These are phyloP conservation scores for Viola odorata DNA, from an alignment of 345 rosid genomes.

Conservation along the genomic window DNA sequence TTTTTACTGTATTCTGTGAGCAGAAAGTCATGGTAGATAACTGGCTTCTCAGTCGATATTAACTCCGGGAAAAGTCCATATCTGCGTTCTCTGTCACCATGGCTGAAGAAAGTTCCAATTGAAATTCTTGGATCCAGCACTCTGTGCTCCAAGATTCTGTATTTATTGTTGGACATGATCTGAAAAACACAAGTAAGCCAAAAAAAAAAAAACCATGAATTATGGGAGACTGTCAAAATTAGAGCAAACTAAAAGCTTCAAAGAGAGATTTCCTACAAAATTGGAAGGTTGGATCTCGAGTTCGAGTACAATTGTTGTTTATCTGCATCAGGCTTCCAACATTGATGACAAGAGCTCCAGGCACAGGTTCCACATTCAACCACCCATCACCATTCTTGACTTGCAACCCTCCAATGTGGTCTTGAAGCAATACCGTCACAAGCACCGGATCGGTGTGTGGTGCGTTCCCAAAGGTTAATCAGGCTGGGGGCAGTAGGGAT, in stretches of 20 bases:
- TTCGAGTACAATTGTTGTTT: not conserved
- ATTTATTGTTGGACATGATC: not conserved
- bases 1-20: not conserved
- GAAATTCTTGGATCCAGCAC: not conserved
- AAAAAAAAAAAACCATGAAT: not conserved
- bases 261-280: not conserved
- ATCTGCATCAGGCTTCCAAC: not conserved
- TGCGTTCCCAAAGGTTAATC: not conserved
- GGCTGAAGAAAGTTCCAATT: not conserved
- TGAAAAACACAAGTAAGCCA: not conserved
- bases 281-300: not conserved
- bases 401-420: not conserved
- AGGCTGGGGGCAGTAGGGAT: not conserved
- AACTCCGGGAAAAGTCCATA: not conserved
- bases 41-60: not conserved
- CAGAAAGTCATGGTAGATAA: not conserved
- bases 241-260: not conserved
- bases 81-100: not conserved
- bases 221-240: not conserved
- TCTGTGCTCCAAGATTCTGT: not conserved
- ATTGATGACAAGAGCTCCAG: not conserved
- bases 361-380: not conserved
- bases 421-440: not conserved
- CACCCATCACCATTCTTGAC: not conserved
- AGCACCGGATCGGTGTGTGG: not conserved